Evolutionary conservation across 352 stramenopile genomes (phyloP).

Genomic region (Phytophthora multivora): DNA sequence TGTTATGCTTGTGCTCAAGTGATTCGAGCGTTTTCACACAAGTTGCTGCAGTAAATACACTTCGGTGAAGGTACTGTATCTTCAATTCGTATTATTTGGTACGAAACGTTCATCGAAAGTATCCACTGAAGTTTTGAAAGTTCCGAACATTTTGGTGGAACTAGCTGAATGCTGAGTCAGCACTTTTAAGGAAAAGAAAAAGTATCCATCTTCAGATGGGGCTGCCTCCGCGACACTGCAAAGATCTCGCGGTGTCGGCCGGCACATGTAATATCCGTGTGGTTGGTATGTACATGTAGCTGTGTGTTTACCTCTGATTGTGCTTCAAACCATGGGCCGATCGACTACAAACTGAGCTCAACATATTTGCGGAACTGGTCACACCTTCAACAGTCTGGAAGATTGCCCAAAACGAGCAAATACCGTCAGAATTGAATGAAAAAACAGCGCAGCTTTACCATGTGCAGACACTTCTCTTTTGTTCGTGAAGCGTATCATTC

Average conservation of each 20-base stretch:
- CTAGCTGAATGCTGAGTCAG: conserved; percentile 19
- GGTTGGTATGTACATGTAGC: not conserved
- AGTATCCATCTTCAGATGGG: conserved; percentile 21
- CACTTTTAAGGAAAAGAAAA: too few relatives aligned
- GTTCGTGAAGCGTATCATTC: not conserved
- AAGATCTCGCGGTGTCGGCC: conserved; percentile 1
- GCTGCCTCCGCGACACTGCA: conserved; percentile 7
- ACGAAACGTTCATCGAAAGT: conserved; percentile 16
- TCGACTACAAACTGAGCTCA: not conserved
- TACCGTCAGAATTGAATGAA: too few relatives aligned
- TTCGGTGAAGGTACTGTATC: not conserved
- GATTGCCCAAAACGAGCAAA: too few relatives aligned
- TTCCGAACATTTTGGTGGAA: conserved; percentile 10
- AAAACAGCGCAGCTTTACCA: not conserved
- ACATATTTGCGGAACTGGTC: too few relatives aligned
- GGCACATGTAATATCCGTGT: conserved; percentile 5
- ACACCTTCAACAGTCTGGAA: not conserved
- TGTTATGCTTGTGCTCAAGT: not conserved
- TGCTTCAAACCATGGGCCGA: not conserved
- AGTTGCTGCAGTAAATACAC: not conserved
- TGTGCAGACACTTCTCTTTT: not conserved
- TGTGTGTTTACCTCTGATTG: conserved; percentile 3
- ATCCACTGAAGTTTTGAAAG: conserved; percentile 34
- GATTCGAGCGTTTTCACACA: not conserved
- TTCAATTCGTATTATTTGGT: too few relatives aligned